Evolutionary conservation across 352 stramenopile genomes (phyloP), one percentile per base, ranked within the genome.

Genomic region (Globisporangium camurandrum): DNA sequence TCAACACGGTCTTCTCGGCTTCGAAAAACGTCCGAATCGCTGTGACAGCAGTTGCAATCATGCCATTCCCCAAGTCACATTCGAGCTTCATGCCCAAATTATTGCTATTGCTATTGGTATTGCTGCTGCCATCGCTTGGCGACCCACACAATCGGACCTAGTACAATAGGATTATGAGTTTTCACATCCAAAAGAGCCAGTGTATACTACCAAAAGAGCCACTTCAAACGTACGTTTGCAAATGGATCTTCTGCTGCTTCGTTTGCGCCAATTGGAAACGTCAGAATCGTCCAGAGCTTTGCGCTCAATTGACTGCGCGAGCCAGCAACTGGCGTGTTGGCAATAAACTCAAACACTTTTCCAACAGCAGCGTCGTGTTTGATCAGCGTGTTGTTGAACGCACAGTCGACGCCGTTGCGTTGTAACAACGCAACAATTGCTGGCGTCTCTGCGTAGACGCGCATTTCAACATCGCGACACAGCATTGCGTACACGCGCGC

Each of bases 371-470:
- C 19, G 16, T 56, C 40, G 16, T 56, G 40, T 9, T 56, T 34
- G 31, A 56, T 17, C 7, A 37, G n/a, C 39, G 28, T 44, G 30
- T 42, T 56, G 39, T 43, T 48, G 49, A 49, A 56, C 22, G 34
- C 49, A 31, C 39, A 48, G 30, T 30, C 36, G 27, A 39, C 28
- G 39, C 42, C 42, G 22, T 24, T 20, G 14, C 23, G 22, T 16
- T 23, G 31, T 23, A 56, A 12, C 14, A 36, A 19, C 30, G 34
- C 28, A 3, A 31, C 26, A 9, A 49, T 34, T 3, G 22, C 26
- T 0, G 30, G 27, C 20, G 39, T 48, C 11, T 41, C 17, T 22
- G 20, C 17, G 49, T 56, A 56, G 4, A 48, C 31, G 6, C 23
- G 26, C 3, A 45, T 41, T 28, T 16, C 28, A 22, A 56, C 12